Percentiles rank a stretch among this genome's conserved stretches.
Conservation (phyloP, 192 early-diverging fungal species). For the Coemansia sp. region DNA sequence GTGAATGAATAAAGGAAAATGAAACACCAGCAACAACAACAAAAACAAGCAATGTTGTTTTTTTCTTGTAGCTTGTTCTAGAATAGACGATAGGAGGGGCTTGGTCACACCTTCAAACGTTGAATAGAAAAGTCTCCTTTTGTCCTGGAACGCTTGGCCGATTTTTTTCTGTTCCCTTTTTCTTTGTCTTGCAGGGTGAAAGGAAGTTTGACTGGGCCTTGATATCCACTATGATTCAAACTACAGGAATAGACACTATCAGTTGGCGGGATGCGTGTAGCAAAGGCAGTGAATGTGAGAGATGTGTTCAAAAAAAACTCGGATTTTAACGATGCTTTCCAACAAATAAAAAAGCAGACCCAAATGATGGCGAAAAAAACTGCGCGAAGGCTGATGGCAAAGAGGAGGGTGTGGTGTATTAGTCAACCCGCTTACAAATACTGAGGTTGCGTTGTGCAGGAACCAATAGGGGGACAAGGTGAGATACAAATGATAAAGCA, state of each 20-base stretch:
- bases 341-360: background rate
- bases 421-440: slow-evolving; percentile 11
- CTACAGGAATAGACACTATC: background rate
- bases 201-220: background rate
- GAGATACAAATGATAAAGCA: background rate
- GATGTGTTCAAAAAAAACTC: too few relatives aligned
- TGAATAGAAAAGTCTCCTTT: slow-evolving; percentile 8
- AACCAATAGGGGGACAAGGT: slow-evolving; percentile 2
- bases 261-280: background rate
- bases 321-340: too few relatives aligned
- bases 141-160: background rate
- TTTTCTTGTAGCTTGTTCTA: background rate
- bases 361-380: background rate
- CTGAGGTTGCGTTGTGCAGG: background rate
- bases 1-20: background rate
- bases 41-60: background rate
- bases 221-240: slow-evolving; percentile 5
- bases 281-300: background rate
- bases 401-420: background rate
- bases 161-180: background rate
- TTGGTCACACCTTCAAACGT: slow-evolving; percentile 4
- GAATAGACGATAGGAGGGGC: slow-evolving; percentile 4
- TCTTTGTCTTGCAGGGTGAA: background rate
- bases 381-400: background rate
- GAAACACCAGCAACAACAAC: background rate